Evolutionary conservation across 2,329 filamentous ascomycete species (phyloP).

Genomic region (Lasiodiplodia sp.): DNA sequence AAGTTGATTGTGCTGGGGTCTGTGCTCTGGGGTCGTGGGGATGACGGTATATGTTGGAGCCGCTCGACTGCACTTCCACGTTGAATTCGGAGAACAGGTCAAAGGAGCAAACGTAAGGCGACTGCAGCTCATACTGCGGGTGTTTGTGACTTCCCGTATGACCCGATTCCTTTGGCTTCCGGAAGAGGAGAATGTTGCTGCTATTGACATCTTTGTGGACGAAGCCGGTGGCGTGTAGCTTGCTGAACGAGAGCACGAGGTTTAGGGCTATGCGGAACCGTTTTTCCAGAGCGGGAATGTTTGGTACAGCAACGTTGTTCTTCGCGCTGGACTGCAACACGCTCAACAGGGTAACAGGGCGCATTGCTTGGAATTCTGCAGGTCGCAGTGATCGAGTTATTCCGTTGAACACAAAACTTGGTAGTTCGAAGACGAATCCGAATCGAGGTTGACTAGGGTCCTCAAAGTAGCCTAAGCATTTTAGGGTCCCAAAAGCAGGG

Average conservation of each 20-base stretch:
- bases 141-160: slow-evolving; percentile 50
- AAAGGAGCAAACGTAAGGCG: slow-evolving; percentile 75
- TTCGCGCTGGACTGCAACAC: slow-evolving; percentile 56
- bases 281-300: slow-evolving; percentile 72
- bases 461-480: slow-evolving; percentile 74
- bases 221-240: slow-evolving; percentile 73
- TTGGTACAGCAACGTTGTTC: slow-evolving; percentile 48
- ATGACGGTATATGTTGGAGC: slow-evolving; percentile 67
- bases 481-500: slow-evolving; percentile 55
- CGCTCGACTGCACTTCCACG: slow-evolving; percentile 47
- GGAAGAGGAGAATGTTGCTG: slow-evolving; percentile 72
- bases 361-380: slow-evolving; percentile 40
- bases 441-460: slow-evolving; percentile 73
- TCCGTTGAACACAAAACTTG: slow-evolving; percentile 56
- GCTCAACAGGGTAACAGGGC: slow-evolving; percentile 55
- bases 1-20: slow-evolving; percentile 59
- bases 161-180: slow-evolving; percentile 46
- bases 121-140: slow-evolving; percentile 61
- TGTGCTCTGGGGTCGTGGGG: slow-evolving; percentile 57
- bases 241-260: slow-evolving; percentile 74
- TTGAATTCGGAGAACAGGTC: slow-evolving; percentile 71
- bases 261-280: slow-evolving; percentile 79
- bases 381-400: slow-evolving; percentile 62
- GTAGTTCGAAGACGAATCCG: slow-evolving; percentile 78
- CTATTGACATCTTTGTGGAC: slow-evolving; percentile 74